phyloP scores from a whole-genome alignment of 768 basidiomycete genomes.

The Auriscalpium microsporum region DNA sequence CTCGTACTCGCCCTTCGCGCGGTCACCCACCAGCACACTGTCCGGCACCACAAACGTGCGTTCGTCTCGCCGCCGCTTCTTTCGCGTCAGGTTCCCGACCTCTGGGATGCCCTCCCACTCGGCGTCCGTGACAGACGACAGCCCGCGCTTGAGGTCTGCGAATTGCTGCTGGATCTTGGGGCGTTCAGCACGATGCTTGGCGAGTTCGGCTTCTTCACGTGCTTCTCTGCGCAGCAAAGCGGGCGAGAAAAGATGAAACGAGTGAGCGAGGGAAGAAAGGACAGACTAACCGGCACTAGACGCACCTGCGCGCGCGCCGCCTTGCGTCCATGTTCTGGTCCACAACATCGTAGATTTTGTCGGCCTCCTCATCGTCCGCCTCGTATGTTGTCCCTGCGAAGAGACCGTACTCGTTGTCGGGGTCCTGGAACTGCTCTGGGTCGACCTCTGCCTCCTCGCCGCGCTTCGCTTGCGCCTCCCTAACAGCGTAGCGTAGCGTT shows the following conservation, averaged over 20 bases:
- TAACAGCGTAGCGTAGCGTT: conserved; percentile 22
- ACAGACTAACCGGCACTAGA: conserved; percentile 32
- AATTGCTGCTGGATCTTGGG: conserved; percentile 97
- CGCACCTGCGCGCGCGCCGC: conserved; percentile 69
- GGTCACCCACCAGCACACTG: conserved; percentile 82
- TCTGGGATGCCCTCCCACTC: conserved; percentile 97
- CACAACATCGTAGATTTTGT: conserved; percentile 88
- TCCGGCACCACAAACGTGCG: conserved; percentile 88
- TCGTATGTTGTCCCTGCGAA: conserved; percentile 96
- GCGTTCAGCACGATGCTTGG: conserved; percentile 72
- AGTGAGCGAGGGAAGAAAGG: neutral
- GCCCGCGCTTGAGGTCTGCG: conserved; percentile 86
- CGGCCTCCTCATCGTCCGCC: conserved; percentile 95
- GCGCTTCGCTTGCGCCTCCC: conserved; percentile 77
- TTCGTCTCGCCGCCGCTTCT: conserved; percentile 81
- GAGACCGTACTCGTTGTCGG: conserved; percentile 93
- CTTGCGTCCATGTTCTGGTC: conserved; percentile 87
- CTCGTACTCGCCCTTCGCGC: conserved; percentile 67
- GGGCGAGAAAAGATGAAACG: conserved; percentile 15
- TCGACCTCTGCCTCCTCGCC: conserved; percentile 86
- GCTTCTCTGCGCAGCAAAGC: conserved; percentile 47
- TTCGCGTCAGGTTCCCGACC: conserved; percentile 90
- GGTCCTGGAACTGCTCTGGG: conserved; percentile 91
- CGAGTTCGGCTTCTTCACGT: conserved; percentile 63
- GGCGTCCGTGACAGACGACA: conserved; percentile 76